A percentile compares a stretch with the other conserved stretches of the same genome.
These are phyloP conservation scores for Gossypium raimondii DNA, from an alignment of 345 rosid genomes.

Conservation along the genomic window DNA sequence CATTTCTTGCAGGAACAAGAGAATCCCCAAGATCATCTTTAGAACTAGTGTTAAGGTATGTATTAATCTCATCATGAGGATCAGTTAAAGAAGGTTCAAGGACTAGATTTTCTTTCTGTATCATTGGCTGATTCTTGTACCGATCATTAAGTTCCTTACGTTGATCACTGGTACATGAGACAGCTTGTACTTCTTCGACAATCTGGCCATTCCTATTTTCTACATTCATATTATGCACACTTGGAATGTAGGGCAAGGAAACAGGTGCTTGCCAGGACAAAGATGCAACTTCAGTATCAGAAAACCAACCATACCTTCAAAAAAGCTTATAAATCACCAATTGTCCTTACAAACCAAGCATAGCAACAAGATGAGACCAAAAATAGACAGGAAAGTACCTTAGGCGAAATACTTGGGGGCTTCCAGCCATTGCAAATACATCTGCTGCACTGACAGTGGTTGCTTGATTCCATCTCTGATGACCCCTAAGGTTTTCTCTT, in stretches of 20 bases:
- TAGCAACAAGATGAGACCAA: slow-evolving; percentile 10
- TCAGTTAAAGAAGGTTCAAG: slow-evolving; percentile 14
- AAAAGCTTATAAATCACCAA: slow-evolving; percentile 20
- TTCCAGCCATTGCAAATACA: slow-evolving; percentile 62
- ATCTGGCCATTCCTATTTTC: slow-evolving; percentile 31
- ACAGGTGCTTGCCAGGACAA: slow-evolving; percentile 34
- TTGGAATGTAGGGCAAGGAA: slow-evolving; percentile 32
- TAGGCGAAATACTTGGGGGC: slow-evolving; percentile 79
- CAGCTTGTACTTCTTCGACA: slow-evolving; percentile 31
- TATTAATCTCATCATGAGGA: slow-evolving; percentile 22
- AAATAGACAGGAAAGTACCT: slow-evolving; percentile 48
- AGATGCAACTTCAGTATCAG: slow-evolving; percentile 37
- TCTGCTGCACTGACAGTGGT: slow-evolving; percentile 70
- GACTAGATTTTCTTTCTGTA: slow-evolving; percentile 30
- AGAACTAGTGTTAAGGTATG: slow-evolving; percentile 9
- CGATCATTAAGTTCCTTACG: slow-evolving; percentile 30
- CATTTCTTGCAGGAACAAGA: slow-evolving; percentile 26
- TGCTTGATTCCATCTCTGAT: slow-evolving; percentile 78
- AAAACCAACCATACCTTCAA: slow-evolving; percentile 97
- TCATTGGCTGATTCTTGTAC: slow-evolving; percentile 25
- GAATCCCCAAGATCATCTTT: slow-evolving; percentile 27
- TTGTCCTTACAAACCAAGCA: slow-evolving; percentile 9
- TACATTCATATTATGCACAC: slow-evolving; percentile 33
- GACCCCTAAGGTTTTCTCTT: slow-evolving; percentile 52
- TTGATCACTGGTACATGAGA: slow-evolving; percentile 33